A percentile compares a stretch with the other conserved stretches of the same genome.
Evolutionary conservation across 2,329 filamentous ascomycete genomes (phyloP).

Genomic region (Neurospora crassa): DNA sequence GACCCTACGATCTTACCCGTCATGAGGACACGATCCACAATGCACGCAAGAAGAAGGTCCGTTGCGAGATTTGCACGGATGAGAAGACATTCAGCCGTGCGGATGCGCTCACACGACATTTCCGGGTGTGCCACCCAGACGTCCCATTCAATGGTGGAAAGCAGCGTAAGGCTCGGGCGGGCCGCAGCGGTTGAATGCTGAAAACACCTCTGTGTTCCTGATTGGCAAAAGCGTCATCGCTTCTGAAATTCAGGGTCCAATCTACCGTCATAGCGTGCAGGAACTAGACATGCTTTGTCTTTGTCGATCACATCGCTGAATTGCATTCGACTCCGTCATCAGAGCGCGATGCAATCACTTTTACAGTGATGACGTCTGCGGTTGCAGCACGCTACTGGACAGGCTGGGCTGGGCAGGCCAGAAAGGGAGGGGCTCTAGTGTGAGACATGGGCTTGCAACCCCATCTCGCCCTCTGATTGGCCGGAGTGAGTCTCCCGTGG

Average conservation of each 20-base stretch:
- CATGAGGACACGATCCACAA: conserved; percentile 99
- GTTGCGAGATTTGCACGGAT: conserved; percentile 85
- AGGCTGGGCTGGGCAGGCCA: not conserved
- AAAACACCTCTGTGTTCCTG: not conserved
- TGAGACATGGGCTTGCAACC: conserved; percentile 4
- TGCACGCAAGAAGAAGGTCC: conserved; percentile 84
- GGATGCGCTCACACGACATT: conserved; percentile 88
- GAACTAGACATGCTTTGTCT: not conserved
- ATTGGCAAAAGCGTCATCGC: conserved; percentile 1
- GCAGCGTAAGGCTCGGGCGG: conserved; percentile 30
- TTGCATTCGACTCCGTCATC: no score
- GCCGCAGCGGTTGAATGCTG: conserved; percentile 9
- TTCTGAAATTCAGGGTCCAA: conserved; percentile 1
- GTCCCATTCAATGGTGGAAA: conserved; percentile 64
- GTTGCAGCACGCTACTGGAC: conserved; percentile 12
- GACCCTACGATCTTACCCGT: conserved; percentile 90
- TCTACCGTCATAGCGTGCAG: not conserved
- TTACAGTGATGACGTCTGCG: conserved; percentile 16
- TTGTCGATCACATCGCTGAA: no score
- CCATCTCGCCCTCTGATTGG: conserved; percentile 13
- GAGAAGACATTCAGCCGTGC: conserved; percentile 96
- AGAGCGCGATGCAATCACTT: conserved; percentile 5
- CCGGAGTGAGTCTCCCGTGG: not conserved
- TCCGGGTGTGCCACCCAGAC: conserved; percentile 88
- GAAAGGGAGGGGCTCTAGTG: conserved; percentile 2